These are phyloP conservation scores for Porodaedalea pini DNA, from an alignment of 1,284 basidiomycete species.

Conservation along the genomic window DNA sequence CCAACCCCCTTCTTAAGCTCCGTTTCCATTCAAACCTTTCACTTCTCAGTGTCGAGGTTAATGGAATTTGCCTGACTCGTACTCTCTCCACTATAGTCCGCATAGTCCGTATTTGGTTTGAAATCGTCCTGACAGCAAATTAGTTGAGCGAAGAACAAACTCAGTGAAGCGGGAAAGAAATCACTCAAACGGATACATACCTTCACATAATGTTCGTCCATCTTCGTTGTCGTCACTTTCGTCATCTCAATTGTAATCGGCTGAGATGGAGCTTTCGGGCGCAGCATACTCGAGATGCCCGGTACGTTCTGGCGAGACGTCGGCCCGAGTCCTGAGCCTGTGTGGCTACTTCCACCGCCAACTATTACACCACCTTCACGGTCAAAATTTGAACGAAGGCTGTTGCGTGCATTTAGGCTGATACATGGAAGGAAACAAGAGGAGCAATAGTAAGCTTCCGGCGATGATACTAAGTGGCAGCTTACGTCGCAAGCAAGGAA, in stretches of 20 bases:
- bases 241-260: constrained; percentile 3
- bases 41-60: no score
- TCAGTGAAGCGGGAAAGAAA: no score
- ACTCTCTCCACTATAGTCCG: no score
- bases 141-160: no score
- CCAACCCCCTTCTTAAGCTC: no score
- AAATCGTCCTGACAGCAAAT: no score
- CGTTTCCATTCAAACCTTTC: no score
- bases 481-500: constrained; percentile 3
- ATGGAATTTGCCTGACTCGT: no score
- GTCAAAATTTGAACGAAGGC: background rate
- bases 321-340: background rate
- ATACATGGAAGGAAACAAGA: background rate
- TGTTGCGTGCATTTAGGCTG: constrained; percentile 2
- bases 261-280: no score
- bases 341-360: background rate
- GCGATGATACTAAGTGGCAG: background rate
- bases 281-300: background rate
- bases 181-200: no score
- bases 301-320: background rate
- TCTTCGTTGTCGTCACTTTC: background rate
- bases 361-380: background rate
- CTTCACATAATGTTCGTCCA: background rate
- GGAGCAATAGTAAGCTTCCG: no score
- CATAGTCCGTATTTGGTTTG: no score